These are phyloP conservation scores for Fomes fomentarius DNA, from an alignment of 1,284 basidiomycete genomes.

Conservation along the genomic window DNA sequence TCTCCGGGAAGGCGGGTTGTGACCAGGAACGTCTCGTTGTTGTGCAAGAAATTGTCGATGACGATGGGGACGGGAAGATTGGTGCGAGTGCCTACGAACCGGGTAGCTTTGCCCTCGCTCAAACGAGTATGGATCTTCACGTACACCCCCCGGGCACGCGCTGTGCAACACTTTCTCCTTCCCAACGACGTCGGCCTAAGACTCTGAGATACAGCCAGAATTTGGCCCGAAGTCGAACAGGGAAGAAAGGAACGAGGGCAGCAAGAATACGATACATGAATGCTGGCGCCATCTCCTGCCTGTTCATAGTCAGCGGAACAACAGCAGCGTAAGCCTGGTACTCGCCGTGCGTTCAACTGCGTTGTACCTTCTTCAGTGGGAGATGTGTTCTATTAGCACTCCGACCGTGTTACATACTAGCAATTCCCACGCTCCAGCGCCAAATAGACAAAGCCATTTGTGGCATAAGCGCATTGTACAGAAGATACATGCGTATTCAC, in stretches of 20 bases:
- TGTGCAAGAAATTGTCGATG: slow-evolving; percentile 10
- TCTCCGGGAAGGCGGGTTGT: background rate
- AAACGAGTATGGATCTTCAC: background rate
- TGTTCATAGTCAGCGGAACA: too few species aligned
- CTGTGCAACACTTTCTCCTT: slow-evolving; percentile 1
- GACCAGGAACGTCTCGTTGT: background rate
- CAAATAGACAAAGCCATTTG: too few species aligned
- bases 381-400: too few species aligned
- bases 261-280: slow-evolving; percentile 1
- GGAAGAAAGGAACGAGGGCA: background rate
- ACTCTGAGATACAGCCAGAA: background rate
- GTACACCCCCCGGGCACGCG: slow-evolving; percentile 13
- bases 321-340: too few species aligned
- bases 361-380: too few species aligned
- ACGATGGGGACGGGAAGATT: slow-evolving; percentile 7
- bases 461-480: too few species aligned
- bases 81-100: slow-evolving; percentile 3
- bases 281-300: background rate
- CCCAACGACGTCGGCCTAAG: slow-evolving; percentile 1
- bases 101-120: slow-evolving; percentile 6
- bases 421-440: too few species aligned
- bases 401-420: too few species aligned
- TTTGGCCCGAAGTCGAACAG: background rate
- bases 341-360: too few species aligned
- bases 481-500: too few species aligned